phyloP scores from a whole-genome alignment of 805 yeast species.

The Clavispora carvajalis region DNA sequence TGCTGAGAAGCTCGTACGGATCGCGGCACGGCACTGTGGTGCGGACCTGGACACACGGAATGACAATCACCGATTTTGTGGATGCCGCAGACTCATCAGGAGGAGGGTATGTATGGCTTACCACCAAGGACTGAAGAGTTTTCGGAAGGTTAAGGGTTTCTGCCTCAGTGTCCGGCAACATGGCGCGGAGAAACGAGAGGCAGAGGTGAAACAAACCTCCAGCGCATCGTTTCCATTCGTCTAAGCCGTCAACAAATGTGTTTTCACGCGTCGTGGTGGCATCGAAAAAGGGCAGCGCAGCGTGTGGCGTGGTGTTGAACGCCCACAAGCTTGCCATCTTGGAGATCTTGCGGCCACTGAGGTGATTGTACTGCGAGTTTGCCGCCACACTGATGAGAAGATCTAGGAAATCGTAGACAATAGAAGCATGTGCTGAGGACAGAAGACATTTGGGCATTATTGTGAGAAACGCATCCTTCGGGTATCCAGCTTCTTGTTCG shows the following conservation, averaged over 20 bases:
- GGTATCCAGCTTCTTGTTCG: constrained; percentile 62
- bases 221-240: constrained; percentile 74
- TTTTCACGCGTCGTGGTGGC: constrained; percentile 31
- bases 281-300: constrained; percentile 31
- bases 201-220: constrained; percentile 82
- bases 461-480: constrained; percentile 68
- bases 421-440: constrained; percentile 84
- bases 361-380: constrained; percentile 69
- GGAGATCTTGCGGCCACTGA: constrained; percentile 75
- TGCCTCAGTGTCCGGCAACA: constrained; percentile 63
- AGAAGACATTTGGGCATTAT: constrained; percentile 81
- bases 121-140: constrained; percentile 58
- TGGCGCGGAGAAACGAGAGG: constrained; percentile 70
- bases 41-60: constrained; percentile 58
- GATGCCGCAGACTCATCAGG: constrained; percentile 44
- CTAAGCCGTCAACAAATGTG: constrained; percentile 62
- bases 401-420: constrained; percentile 83
- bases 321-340: constrained; percentile 90
- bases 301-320: constrained; percentile 43
- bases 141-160: constrained; percentile 58
- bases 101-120: constrained; percentile 64
- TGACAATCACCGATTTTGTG: constrained; percentile 38
- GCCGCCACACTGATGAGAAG: constrained; percentile 71
- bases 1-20: constrained; percentile 55
- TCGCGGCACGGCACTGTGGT: constrained; percentile 45